Percentiles rank a stretch among this genome's conserved stretches.
Evolutionary conservation across 768 basidiomycete genomes (phyloP).

Genomic region (Mrakia frigida): DNA sequence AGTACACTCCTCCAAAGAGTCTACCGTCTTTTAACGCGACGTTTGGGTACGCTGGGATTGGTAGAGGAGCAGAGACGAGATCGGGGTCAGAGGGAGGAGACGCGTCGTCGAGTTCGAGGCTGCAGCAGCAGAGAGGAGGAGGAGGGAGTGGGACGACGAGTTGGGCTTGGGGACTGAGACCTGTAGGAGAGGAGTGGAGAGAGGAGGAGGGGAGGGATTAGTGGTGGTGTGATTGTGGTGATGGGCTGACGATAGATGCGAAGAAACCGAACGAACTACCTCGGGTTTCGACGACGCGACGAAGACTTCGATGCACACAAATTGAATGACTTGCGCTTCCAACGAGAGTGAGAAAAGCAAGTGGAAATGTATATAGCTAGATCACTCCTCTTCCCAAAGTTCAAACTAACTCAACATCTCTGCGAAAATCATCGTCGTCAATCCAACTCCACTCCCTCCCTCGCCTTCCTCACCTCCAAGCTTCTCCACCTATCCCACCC

Average conservation of each 20-base stretch:
- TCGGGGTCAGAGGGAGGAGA: too few species aligned
- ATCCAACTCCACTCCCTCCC: not conserved
- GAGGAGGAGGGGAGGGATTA: not conserved
- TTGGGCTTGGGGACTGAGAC: not conserved
- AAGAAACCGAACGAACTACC: too few species aligned
- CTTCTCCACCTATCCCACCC: constrained; percentile 49
- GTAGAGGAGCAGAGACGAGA: not conserved
- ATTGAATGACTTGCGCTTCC: too few species aligned
- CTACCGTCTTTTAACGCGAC: not conserved
- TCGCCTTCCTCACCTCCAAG: not conserved
- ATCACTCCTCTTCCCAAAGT: too few species aligned
- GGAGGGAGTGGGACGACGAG: not conserved
- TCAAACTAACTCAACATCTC: too few species aligned
- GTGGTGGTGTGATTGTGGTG: not conserved
- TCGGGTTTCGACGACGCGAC: too few species aligned
- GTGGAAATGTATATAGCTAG: too few species aligned
- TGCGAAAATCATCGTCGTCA: not conserved
- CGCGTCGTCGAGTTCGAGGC: too few species aligned
- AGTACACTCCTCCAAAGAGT: not conserved
- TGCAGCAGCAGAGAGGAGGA: too few species aligned
- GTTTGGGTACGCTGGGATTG: not conserved
- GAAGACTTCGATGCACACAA: too few species aligned
- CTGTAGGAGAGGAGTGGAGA: not conserved
- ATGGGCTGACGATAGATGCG: too few species aligned
- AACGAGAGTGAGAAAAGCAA: too few species aligned